These are phyloP conservation scores for Podila minutissima DNA, from an alignment of 192 early-diverging fungal species.

Conservation along the genomic window DNA sequence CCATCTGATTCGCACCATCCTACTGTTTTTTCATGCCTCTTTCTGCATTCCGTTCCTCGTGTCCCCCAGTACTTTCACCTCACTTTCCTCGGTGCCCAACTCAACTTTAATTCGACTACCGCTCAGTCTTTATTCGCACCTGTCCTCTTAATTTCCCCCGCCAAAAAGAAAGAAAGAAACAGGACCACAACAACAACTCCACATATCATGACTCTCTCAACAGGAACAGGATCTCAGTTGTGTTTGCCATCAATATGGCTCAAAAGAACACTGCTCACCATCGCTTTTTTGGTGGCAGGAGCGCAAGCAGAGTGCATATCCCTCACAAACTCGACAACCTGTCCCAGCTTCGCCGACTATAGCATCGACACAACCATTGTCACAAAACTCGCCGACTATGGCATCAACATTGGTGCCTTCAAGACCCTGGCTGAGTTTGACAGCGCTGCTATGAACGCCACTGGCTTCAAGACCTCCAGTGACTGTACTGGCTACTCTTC, in stretches of 20 bases:
- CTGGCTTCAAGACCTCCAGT: conserved; percentile 15
- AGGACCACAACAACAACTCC: neutral
- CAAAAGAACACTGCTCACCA: conserved; percentile 8
- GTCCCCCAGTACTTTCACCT: neutral
- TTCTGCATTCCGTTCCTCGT: neutral
- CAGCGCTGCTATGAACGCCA: conserved; percentile 20
- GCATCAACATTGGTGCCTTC: conserved; percentile 22
- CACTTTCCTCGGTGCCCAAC: no score
- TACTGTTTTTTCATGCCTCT: neutral
- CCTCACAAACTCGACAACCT: conserved; percentile 18
- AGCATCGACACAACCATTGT: conserved; percentile 15
- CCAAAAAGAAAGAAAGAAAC: neutral
- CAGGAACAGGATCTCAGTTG: neutral
- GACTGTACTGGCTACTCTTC: conserved; percentile 23
- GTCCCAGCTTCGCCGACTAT: conserved; percentile 13
- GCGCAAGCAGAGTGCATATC: conserved; percentile 32
- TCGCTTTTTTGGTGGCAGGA: conserved; percentile 12
- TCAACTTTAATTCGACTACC: no score
- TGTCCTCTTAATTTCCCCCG: neutral
- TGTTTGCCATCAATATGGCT: neutral
- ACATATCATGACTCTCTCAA: no score
- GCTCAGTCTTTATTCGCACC: neutral
- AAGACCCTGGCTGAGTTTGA: conserved; percentile 27
- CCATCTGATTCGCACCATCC: neutral
- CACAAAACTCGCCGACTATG: neutral